Evolutionary conservation across 2,329 filamentous ascomycete species (phyloP).

Genomic region (Aspergillus sp.): DNA sequence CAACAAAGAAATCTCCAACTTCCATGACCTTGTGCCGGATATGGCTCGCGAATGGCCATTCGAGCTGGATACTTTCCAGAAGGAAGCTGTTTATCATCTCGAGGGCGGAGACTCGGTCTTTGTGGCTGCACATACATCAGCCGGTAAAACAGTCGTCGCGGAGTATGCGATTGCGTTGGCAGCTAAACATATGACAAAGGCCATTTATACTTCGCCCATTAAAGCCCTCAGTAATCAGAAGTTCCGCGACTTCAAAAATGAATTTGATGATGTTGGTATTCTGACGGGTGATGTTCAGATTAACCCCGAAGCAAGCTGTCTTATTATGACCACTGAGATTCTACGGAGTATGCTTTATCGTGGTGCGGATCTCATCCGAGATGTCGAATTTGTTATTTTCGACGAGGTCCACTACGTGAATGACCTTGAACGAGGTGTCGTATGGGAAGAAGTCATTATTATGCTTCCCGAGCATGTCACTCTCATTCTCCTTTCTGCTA

Average conservation of each 20-base stretch:
- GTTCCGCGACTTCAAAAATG: slow-evolving; percentile 87
- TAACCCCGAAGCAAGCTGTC: slow-evolving; percentile 91
- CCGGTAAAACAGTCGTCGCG: slow-evolving; percentile 95
- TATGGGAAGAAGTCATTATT: slow-evolving; percentile 99
- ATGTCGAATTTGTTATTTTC: slow-evolving; percentile 98
- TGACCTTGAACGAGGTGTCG: slow-evolving; percentile 89
- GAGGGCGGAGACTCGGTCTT: slow-evolving; percentile 97
- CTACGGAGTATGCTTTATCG: slow-evolving; percentile 96
- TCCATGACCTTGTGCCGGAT: slow-evolving; percentile 86
- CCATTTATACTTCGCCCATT: slow-evolving; percentile 98
- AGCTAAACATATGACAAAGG: slow-evolving; percentile 98
- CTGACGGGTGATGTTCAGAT: slow-evolving; percentile 98
- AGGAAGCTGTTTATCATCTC: slow-evolving; percentile 96
- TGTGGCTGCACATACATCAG: slow-evolving; percentile 94
- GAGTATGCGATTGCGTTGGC: slow-evolving; percentile 97
- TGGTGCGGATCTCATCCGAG: slow-evolving; percentile 90
- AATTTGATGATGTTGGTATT: slow-evolving; percentile 95
- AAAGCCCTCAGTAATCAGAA: slow-evolving; percentile 99
- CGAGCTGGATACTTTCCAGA: slow-evolving; percentile 96
- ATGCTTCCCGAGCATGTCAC: slow-evolving; percentile 98
- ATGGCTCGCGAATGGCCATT: slow-evolving; percentile 98
- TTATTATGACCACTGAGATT: slow-evolving; percentile 99
- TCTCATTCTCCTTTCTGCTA: slow-evolving; percentile 90
- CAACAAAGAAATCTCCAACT: slow-evolving; percentile 90
- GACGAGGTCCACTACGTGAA: slow-evolving; percentile 99